Percentiles rank a stretch among this genome's conserved stretches.
Conservation (phyloP, 1,284 basidiomycete genomes). For the Ganoderma boninense region DNA sequence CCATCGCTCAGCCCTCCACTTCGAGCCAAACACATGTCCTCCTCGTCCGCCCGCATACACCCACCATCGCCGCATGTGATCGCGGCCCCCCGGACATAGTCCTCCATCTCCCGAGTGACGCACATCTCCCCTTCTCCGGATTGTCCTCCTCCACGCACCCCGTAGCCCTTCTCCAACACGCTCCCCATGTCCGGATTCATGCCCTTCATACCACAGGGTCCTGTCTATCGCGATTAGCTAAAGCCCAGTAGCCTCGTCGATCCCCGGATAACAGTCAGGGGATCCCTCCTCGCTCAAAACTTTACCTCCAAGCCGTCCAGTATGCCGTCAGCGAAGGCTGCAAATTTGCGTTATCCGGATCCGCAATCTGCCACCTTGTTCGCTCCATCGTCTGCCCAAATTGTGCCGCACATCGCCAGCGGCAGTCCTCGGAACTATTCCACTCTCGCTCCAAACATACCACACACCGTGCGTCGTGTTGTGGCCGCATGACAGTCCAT, state of each 20-base stretch:
- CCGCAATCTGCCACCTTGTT: slow-evolving; percentile 4
- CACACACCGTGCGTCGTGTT: neutral
- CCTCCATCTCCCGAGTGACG: slow-evolving; percentile 1
- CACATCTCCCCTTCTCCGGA: slow-evolving; percentile 1
- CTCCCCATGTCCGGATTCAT: neutral
- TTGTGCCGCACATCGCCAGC: slow-evolving; percentile 3
- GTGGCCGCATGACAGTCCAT: slow-evolving; percentile 7
- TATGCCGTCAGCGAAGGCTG: slow-evolving; percentile 3
- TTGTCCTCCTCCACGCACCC: neutral
- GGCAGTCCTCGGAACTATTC: neutral
- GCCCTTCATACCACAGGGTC: neutral
- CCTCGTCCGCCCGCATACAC: neutral
- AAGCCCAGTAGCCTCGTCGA: slow-evolving; percentile 15
- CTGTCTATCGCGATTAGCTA: slow-evolving; percentile 8
- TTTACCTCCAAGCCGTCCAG: neutral
- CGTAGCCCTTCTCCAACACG: neutral
- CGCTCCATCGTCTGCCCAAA: neutral
- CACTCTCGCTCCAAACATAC: neutral
- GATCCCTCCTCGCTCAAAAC: neutral
- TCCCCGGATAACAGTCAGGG: slow-evolving; percentile 21
- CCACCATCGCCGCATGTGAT: neutral
- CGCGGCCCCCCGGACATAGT: slow-evolving; percentile 6
- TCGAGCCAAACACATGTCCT: neutral
- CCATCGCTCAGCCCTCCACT: neutral
- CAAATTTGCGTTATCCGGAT: slow-evolving; percentile 9